Evolutionary conservation across 2,329 filamentous ascomycete species (phyloP).

Genomic region (Zalaria sp.): DNA sequence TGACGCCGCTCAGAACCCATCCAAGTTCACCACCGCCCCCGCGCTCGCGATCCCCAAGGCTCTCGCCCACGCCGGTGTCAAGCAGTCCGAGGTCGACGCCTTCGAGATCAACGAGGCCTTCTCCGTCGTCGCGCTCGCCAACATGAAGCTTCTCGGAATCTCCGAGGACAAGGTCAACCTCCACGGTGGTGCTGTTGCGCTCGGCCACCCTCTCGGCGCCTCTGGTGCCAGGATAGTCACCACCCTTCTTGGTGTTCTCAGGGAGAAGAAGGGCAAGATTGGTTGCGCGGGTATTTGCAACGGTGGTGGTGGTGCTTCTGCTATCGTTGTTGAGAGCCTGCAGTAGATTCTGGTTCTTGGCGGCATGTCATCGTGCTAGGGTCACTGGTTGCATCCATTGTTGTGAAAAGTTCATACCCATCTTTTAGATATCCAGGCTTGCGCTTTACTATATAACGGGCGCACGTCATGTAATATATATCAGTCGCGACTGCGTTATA

Average conservation of each 20-base stretch:
- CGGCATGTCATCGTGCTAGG: neutral
- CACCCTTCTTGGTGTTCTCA: constrained; percentile 77
- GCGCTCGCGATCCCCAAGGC: constrained; percentile 94
- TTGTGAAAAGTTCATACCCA: constrained; percentile 2
- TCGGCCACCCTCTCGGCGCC: constrained; percentile 87
- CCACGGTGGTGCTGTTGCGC: constrained; percentile 86
- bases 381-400: neutral
- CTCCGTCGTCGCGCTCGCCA: constrained; percentile 88
- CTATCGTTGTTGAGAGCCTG: constrained; percentile 66
- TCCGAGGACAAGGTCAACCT: constrained; percentile 82
- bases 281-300: constrained; percentile 95
- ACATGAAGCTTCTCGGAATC: constrained; percentile 80
- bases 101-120: constrained; percentile 99
- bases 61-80: constrained; percentile 80
- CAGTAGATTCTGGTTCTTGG: constrained; percentile 5
- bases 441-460: too few relatives aligned
- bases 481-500: too few relatives aligned
- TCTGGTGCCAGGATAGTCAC: constrained; percentile 89
- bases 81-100: constrained; percentile 65
- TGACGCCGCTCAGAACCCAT: constrained; percentile 79
- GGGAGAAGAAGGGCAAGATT: constrained; percentile 84
- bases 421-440: too few relatives aligned
- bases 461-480: too few relatives aligned
- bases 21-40: constrained; percentile 91
- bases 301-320: constrained; percentile 88